A percentile compares a stretch with the other conserved stretches of the same genome.
phyloP scores from a whole-genome alignment of 352 stramenopile species.

The Globisporangium alternatum region DNA sequence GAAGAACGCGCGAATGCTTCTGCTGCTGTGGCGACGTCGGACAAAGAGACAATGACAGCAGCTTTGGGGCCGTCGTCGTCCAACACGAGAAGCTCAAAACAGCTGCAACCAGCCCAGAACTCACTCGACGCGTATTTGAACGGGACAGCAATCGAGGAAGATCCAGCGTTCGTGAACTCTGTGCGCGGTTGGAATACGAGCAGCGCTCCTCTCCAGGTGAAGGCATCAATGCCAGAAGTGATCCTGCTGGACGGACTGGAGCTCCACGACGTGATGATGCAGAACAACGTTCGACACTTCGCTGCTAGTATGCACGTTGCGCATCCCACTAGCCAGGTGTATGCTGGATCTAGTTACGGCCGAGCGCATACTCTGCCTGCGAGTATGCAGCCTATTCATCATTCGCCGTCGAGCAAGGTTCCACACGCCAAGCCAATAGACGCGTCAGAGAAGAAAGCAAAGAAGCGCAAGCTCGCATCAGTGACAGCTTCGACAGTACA shows the following conservation, averaged over 20 bases:
- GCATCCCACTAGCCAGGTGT: neutral
- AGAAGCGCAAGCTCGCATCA: constrained; percentile 12
- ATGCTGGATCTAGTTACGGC: neutral
- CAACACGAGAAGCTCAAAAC: neutral
- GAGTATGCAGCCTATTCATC: neutral
- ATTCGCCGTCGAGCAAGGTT: neutral
- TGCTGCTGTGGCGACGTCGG: too few relatives aligned
- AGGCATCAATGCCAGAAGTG: neutral
- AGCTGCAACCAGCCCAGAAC: constrained; percentile 15
- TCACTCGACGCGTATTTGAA: constrained; percentile 33
- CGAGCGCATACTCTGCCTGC: neutral
- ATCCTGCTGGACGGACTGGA: constrained; percentile 1
- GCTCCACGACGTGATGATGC: constrained; percentile 16
- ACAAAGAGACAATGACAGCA: neutral
- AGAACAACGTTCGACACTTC: constrained; percentile 10
- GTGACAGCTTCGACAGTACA: constrained; percentile 2
- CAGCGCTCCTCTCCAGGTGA: neutral
- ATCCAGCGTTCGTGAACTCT: constrained; percentile 32
- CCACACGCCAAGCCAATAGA: neutral
- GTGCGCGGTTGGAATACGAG: constrained; percentile 33
- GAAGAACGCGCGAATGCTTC: neutral
- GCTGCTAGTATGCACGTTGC: neutral
- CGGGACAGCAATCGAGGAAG: constrained; percentile 10
- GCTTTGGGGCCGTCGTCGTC: neutral
- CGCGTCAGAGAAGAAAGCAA: neutral